Percentiles rank a stretch among this genome's conserved stretches.
phyloP scores from a whole-genome alignment of 1,284 basidiomycete genomes.

The Irpex lacteus region DNA sequence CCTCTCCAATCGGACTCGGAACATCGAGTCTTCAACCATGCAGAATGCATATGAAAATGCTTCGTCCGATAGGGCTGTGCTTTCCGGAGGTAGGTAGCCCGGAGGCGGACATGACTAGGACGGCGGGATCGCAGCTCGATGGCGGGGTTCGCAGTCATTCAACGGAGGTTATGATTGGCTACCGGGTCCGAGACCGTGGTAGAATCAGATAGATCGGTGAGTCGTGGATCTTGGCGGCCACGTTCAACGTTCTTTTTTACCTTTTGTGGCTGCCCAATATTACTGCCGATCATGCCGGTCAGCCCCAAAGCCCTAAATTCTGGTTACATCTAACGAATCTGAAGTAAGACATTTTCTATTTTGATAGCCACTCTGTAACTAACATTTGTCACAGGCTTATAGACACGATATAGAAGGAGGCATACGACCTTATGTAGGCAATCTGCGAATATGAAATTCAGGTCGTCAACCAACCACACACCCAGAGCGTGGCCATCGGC shows the following conservation, averaged over 20 bases:
- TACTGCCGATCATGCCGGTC: no score
- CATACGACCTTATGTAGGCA: no score
- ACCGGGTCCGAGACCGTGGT: not conserved
- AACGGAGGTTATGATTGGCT: not conserved
- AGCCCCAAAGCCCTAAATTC: no score
- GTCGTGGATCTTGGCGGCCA: no score
- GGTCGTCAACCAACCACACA: not conserved
- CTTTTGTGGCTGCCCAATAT: not conserved
- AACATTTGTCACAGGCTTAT: no score
- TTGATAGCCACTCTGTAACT: no score
- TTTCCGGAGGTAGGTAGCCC: not conserved
- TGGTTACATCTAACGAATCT: no score
- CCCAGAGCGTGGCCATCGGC: not conserved
- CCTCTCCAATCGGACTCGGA: no score
- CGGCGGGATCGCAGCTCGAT: not conserved
- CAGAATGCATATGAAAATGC: no score
- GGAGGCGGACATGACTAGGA: conserved; percentile 31
- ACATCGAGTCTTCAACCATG: no score
- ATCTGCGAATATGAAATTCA: not conserved
- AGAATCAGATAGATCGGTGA: not conserved
- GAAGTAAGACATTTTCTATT: no score
- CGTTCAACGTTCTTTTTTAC: not conserved
- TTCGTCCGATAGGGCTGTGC: not conserved
- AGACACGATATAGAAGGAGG: no score
- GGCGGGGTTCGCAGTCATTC: not conserved